Evolutionary conservation across 2,329 filamentous ascomycete genomes (phyloP).

Genomic region (Colletotrichum cuscutae): DNA sequence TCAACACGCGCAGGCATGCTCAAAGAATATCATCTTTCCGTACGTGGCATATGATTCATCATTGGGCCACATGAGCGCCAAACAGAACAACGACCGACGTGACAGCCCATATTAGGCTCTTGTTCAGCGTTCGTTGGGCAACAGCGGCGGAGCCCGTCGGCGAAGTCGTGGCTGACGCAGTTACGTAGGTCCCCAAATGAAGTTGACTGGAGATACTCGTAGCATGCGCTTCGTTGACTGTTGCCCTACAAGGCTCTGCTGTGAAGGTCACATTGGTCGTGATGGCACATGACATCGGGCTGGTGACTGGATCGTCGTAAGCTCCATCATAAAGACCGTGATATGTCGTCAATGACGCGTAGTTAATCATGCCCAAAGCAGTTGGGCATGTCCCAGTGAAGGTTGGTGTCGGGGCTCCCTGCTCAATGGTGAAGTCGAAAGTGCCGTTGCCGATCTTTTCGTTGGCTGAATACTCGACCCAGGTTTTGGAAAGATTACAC

Average conservation of each 20-base stretch:
- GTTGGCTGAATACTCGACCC: neutral
- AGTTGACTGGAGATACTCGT: constrained; percentile 14
- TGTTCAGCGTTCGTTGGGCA: neutral
- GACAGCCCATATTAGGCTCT: neutral
- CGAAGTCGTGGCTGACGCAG: constrained; percentile 42
- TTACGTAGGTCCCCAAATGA: constrained; percentile 24
- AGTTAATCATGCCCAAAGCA: neutral
- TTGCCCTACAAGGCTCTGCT: constrained; percentile 14
- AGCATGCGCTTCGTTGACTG: constrained; percentile 5
- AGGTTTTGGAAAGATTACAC: neutral
- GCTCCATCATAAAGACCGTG: neutral
- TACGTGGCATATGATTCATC: neutral
- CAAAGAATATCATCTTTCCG: neutral
- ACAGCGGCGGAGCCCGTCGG: constrained; percentile 39
- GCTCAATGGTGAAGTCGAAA: constrained; percentile 10
- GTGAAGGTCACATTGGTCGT: constrained; percentile 1
- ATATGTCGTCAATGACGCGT: constrained; percentile 12
- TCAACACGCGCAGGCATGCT: neutral
- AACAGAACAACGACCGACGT: neutral
- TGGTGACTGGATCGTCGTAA: neutral
- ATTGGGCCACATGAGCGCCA: neutral
- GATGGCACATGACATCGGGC: neutral
- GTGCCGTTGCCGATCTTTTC: neutral
- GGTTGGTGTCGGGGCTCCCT: constrained; percentile 7
- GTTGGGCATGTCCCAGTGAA: constrained; percentile 15